These are phyloP conservation scores for Lactarius indigo DNA, from an alignment of 768 basidiomycete genomes.

Conservation along the genomic window DNA sequence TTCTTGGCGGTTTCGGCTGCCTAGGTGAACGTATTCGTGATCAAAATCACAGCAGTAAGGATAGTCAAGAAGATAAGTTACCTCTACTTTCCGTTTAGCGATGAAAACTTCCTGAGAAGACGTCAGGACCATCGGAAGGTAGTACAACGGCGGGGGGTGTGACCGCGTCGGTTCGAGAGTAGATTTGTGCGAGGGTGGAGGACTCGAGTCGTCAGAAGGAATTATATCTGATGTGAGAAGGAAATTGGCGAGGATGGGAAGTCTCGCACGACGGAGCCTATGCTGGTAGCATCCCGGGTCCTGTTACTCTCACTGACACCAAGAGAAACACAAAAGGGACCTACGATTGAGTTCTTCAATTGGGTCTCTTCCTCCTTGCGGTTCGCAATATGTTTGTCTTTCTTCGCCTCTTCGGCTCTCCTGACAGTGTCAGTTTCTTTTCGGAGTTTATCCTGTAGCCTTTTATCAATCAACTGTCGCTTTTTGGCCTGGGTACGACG, in stretches of 20 bases:
- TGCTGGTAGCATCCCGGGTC: constrained; percentile 41
- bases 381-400: constrained; percentile 71
- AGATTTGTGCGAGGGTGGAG: constrained; percentile 33
- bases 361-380: constrained; percentile 81
- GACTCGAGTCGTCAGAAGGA: constrained; percentile 35
- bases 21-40: constrained; percentile 34
- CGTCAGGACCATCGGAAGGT: constrained; percentile 66
- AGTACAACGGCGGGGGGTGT: constrained; percentile 75
- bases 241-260: constrained; percentile 74
- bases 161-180: constrained; percentile 53
- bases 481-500: constrained; percentile 63
- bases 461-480: constrained; percentile 76
- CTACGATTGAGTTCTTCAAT: constrained; percentile 74
- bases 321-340: constrained; percentile 31
- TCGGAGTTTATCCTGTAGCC: constrained; percentile 78
- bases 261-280: constrained; percentile 66
- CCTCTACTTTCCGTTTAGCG: constrained; percentile 58
- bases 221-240: constrained; percentile 70
- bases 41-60: not conserved
- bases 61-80: constrained; percentile 29
- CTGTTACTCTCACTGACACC: not conserved
- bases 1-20: constrained; percentile 58
- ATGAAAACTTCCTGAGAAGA: constrained; percentile 70
- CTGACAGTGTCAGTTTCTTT: constrained; percentile 86
- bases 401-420: constrained; percentile 81